Evolutionary conservation across 2,329 filamentous ascomycete species (phyloP), one percentile per base, ranked within the genome.

Genomic region (Zasmidium citrigriseum): DNA sequence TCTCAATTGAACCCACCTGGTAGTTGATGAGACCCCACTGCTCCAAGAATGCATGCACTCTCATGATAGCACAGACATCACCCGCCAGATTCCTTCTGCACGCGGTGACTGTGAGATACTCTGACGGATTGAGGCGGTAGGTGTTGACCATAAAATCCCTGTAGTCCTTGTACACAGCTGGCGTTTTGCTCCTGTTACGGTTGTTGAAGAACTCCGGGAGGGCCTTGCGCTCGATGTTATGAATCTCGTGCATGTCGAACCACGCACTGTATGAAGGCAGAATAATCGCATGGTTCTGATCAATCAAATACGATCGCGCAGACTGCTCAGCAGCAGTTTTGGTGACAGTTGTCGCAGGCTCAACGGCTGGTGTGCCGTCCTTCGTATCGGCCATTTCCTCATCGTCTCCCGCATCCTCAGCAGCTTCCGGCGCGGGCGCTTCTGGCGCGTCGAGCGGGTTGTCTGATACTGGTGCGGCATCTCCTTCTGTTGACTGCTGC

Each of bases 141-240:
- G 95, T 98, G 79, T 99, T 99, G 79, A 99, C 92, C 95, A 99
- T 99, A 73, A 99, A 99, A 73, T 99, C 95, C 67, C 95, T 89
- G 77, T 99, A 99, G 73, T 99, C 95, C 77, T 98, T 98, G 81
- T 99, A 99, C 21, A 98, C 91, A 50, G 92, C 88, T 1, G 92
- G 89, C 0, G 95, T 99, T 80, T 99, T 99, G 86, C 95, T 98
- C 70, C 95, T 89, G 77, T 99, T 99, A 60, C 95, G 87, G 75
- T 87, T 93, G 80, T 99, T 99, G 85, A 99, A 99, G 78, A 98
- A 99, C 75, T 99, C 95, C 20, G 93, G 92, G 66, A 99, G 83
- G 7, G 92, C 92, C 77, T 97, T 99, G 72, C 89, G 90, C 80
- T 99, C 95, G 68, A 97, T 89, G 60, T 86, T 86, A 76, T 97